Conservation (phyloP, 257 asterid genomes). For the Ilex asprella region DNA sequence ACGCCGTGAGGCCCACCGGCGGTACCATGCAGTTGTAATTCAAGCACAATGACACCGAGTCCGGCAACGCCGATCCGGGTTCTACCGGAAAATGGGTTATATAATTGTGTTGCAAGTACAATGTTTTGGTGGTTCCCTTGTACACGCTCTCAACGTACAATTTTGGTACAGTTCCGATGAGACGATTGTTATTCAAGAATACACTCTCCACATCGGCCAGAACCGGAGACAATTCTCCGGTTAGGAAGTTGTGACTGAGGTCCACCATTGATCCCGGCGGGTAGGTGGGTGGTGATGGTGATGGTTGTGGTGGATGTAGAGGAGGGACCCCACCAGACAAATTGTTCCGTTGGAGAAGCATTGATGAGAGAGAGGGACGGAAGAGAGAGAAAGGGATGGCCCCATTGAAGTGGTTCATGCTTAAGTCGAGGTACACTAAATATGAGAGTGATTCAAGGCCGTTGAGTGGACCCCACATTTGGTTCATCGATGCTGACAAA, state of each 20-base stretch:
- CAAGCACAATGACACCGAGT: slow-evolving; percentile 52
- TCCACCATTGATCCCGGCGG: slow-evolving; percentile 47
- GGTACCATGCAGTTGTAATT: slow-evolving; percentile 58
- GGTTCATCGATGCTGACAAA: slow-evolving; percentile 44
- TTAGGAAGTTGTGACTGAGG: slow-evolving; percentile 59
- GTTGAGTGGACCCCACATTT: slow-evolving; percentile 54
- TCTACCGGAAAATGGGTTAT: slow-evolving; percentile 43
- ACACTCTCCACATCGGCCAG: slow-evolving; percentile 48
- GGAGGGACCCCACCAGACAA: slow-evolving; percentile 59
- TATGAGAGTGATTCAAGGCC: slow-evolving; percentile 34
- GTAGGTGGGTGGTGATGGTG: background rate
- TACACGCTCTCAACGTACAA: slow-evolving; percentile 45
- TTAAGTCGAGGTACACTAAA: slow-evolving; percentile 61
- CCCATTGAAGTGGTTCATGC: slow-evolving; percentile 65
- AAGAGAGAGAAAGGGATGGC: slow-evolving; percentile 47
- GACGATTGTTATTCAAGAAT: slow-evolving; percentile 56
- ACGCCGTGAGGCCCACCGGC: slow-evolving; percentile 48
- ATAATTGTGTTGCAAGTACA: slow-evolving; percentile 72
- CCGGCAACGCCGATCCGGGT: slow-evolving; percentile 39
- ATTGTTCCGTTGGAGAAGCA: slow-evolving; percentile 85
- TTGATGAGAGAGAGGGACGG: slow-evolving; percentile 41
- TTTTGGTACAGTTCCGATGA: slow-evolving; percentile 52
- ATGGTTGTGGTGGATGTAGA: slow-evolving; percentile 4
- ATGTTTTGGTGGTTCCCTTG: slow-evolving; percentile 41
- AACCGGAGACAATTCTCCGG: slow-evolving; percentile 39